Evolutionary conservation across 306 rosid species (phyloP), one percentile per base, ranked within the genome.

Genomic region (Vigna radiata): DNA sequence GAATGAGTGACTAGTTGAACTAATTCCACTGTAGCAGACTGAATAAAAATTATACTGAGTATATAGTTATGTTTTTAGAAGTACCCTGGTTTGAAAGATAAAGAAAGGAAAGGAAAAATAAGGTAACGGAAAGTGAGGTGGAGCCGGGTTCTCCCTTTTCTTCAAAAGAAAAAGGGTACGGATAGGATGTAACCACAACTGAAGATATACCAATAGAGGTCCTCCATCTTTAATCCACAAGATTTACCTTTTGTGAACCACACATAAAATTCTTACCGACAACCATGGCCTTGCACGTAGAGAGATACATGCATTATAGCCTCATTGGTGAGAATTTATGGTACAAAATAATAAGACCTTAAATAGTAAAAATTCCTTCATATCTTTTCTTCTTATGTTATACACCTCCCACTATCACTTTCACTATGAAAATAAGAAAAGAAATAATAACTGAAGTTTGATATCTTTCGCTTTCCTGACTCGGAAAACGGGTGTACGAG

Each of bases 121-220:
- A 19, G 17, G 53, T 33, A 66, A 66, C 33, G 71, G 53, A 66
- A 66, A 66, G 71, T 21, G 36, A 66, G 70, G 71, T 66, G 71
- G 71, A 66, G 71, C 70, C 49, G 3, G 18, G 11, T 39, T 52
- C 10, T 1, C 27, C 4, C 18, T 13, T 43, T 66, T 66, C 14
- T 12, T 41, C 71, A 66, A 41, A 64, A 66, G 36, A 13, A 66
- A 66, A 66, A 66, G 53, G 4, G 53, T 66, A 66, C 71, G 71
- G 71, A 10, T 0, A 12, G 36, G 33, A 21, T 66, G 71, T 41
- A 66, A 66, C 36, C 52, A 43, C 71, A 65, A 41, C 53, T 19
- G 52, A 41, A 66, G 71, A 66, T 66, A 61, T 41, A 41, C 29
- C 6, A 66, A 41, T 13, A 19, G 18, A 4, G 36, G 18, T 33